A percentile compares a stretch with the other conserved stretches of the same genome.
Conservation (phyloP, 2,329 filamentous ascomycete species). For the Colletotrichum eremochloae region DNA sequence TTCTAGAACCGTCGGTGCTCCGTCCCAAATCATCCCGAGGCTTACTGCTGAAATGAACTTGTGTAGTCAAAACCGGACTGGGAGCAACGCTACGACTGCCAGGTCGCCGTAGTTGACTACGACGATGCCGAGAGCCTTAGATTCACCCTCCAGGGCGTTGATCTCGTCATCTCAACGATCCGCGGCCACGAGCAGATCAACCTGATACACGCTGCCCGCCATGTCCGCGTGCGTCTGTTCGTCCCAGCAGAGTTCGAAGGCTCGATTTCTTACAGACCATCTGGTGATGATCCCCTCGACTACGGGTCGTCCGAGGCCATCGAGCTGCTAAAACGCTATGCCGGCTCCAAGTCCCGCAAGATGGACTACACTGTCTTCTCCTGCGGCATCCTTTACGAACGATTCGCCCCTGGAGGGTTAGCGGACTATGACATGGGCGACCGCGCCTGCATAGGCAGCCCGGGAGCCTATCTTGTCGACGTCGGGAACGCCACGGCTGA, state of each 20-base stretch:
- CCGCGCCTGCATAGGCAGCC: slow-evolving; percentile 64
- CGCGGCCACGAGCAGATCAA: slow-evolving; percentile 75
- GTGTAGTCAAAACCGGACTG: slow-evolving; percentile 67
- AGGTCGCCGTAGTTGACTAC: slow-evolving; percentile 79
- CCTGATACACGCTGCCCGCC: slow-evolving; percentile 78
- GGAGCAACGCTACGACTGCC: slow-evolving; percentile 67
- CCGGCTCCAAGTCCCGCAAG: slow-evolving; percentile 56
- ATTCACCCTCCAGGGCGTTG: slow-evolving; percentile 77
- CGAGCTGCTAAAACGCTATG: slow-evolving; percentile 67
- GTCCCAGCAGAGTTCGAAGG: slow-evolving; percentile 84
- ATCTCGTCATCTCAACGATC: slow-evolving; percentile 82
- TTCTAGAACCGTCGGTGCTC: slow-evolving; percentile 70
- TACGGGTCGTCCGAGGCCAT: slow-evolving; percentile 70
- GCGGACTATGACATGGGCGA: slow-evolving; percentile 69
- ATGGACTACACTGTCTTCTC: slow-evolving; percentile 80
- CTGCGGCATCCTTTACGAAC: slow-evolving; percentile 82
- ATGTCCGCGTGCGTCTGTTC: slow-evolving; percentile 75
- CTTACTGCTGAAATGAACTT: not conserved
- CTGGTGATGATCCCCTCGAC: slow-evolving; percentile 69
- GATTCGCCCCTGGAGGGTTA: slow-evolving; percentile 78
- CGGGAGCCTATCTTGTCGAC: slow-evolving; percentile 77
- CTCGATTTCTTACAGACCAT: slow-evolving; percentile 65
- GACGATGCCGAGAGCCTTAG: slow-evolving; percentile 67
- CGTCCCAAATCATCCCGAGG: not conserved
- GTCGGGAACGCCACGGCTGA: slow-evolving; percentile 69